A percentile compares a stretch with the other conserved stretches of the same genome.
Conservation (phyloP, 129 eudicot species). For the Helianthus tuberosus region DNA sequence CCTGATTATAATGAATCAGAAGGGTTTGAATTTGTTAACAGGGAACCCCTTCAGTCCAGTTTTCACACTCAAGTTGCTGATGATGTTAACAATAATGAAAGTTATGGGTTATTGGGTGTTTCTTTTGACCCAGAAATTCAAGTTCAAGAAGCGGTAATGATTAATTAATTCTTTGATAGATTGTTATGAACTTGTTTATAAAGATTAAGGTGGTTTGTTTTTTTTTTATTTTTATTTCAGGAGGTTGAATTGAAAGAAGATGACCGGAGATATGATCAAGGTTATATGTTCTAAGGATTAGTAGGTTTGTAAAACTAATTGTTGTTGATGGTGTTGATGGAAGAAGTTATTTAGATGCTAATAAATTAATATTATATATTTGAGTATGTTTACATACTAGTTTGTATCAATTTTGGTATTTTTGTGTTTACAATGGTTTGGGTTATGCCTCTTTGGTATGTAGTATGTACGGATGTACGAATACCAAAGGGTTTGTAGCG, state of each 20-base stretch:
- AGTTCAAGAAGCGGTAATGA: background rate
- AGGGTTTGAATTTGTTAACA: background rate
- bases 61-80: background rate
- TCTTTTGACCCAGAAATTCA: background rate
- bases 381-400: no score
- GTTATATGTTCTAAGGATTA: background rate
- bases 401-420: no score
- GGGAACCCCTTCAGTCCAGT: background rate
- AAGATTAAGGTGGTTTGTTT: no score
- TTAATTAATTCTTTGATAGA: background rate
- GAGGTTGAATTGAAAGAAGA: background rate
- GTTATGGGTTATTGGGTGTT: slow-evolving; percentile 4
- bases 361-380: background rate
- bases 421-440: background rate
- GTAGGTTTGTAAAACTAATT: background rate
- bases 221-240: background rate
- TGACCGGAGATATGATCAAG: background rate
- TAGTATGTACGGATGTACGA: no score
- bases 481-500: no score
- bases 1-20: background rate
- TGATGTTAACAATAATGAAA: background rate
- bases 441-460: background rate
- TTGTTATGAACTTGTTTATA: no score
- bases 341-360: background rate
- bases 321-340: background rate